Evolutionary conservation across 1,284 basidiomycete species (phyloP).

Genomic region (Cystobasidium sp.): DNA sequence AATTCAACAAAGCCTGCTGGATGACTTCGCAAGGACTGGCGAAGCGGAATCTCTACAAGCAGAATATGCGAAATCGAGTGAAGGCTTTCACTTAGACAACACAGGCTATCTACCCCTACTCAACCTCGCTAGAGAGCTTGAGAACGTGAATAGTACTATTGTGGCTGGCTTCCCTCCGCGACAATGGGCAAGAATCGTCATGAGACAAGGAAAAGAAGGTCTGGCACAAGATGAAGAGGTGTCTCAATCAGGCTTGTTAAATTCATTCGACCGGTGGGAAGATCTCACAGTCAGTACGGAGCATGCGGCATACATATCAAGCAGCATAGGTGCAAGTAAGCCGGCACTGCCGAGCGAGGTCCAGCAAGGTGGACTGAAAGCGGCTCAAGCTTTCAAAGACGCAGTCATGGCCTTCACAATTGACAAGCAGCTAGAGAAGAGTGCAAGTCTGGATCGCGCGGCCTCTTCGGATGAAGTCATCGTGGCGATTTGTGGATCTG

Average conservation of each 20-base stretch:
- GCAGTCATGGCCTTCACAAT: conserved; percentile 36
- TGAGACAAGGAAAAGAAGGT: conserved; percentile 20
- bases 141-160: conserved; percentile 22
- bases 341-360: conserved; percentile 1
- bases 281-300: conserved; percentile 23
- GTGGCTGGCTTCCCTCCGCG: conserved; percentile 37
- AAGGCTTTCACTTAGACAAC: conserved; percentile 32
- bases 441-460: background rate
- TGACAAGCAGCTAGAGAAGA: background rate
- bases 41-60: conserved; percentile 18
- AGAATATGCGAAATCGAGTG: conserved; percentile 36
- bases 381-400: conserved; percentile 43
- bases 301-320: conserved; percentile 36
- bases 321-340: conserved; percentile 19
- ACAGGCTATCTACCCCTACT: conserved; percentile 36
- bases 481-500: conserved; percentile 35
- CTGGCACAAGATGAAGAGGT: background rate
- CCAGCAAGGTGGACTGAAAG: conserved; percentile 31
- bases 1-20: conserved; percentile 14
- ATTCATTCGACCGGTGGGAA: conserved; percentile 29
- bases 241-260: background rate
- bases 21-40: conserved; percentile 24
- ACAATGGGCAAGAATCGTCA: conserved; percentile 39
- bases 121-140: conserved; percentile 13
- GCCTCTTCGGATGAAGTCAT: background rate